Conservation (phyloP, 495 filamentous ascomycete genomes). For the Penicillium canariense region DNA sequence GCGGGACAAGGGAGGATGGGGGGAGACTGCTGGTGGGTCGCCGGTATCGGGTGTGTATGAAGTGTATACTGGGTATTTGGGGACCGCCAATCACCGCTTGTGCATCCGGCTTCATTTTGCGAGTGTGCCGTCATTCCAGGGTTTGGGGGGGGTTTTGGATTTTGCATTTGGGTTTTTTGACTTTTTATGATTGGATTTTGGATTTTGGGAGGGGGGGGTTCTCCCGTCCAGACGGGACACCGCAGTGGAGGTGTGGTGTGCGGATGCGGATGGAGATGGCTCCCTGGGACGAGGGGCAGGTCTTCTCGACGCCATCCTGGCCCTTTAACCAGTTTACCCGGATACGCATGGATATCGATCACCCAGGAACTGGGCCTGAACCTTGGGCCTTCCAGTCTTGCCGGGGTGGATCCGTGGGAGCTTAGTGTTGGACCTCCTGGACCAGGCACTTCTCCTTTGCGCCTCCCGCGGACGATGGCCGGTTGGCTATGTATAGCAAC, state of each 20-base stretch:
- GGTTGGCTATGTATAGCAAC: slow-evolving; percentile 11
- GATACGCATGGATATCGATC: not conserved
- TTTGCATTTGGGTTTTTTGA: not conserved
- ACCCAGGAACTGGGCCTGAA: not conserved
- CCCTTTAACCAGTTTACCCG: slow-evolving; percentile 13
- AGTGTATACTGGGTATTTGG: no score
- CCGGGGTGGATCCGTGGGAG: not conserved
- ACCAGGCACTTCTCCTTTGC: not conserved
- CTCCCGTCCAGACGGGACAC: not conserved
- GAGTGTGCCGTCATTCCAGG: not conserved
- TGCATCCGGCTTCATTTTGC: not conserved
- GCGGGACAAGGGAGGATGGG: not conserved
- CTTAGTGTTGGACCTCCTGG: no score
- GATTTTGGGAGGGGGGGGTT: no score
- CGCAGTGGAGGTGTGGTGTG: not conserved
- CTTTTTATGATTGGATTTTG: no score
- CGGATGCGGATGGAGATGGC: slow-evolving; percentile 1
- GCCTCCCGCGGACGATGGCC: not conserved
- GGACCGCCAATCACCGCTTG: slow-evolving; percentile 17
- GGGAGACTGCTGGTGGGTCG: slow-evolving; percentile 3
- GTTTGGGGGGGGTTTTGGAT: not conserved
- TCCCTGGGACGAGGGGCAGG: no score
- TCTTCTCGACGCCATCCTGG: not conserved
- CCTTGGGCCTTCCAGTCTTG: not conserved
- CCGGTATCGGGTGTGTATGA: slow-evolving; percentile 23